These are phyloP conservation scores for Tricholoma furcatifolium DNA, from an alignment of 768 basidiomycete genomes.

Conservation along the genomic window DNA sequence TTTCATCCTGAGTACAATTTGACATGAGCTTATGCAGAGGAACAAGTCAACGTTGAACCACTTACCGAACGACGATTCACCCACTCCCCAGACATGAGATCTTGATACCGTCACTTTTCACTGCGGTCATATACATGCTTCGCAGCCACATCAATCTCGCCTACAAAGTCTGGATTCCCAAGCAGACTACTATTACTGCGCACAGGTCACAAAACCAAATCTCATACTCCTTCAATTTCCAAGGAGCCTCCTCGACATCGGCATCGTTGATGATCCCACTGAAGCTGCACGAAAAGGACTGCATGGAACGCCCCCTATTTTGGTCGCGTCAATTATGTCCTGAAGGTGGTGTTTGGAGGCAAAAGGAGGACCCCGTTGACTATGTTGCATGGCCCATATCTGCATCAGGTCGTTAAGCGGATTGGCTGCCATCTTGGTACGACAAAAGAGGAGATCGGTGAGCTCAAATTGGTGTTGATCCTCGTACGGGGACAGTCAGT, in stretches of 20 bases:
- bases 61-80: no score
- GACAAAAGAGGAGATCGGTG: no score
- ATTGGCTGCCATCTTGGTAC: neutral
- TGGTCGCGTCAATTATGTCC: constrained; percentile 23
- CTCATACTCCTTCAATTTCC: constrained; percentile 25
- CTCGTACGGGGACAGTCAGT: constrained; percentile 1
- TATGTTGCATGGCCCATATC: constrained; percentile 12
- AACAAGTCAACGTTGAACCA: neutral
- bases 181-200: constrained; percentile 8
- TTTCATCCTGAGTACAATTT: constrained; percentile 12
- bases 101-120: neutral
- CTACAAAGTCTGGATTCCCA: constrained; percentile 7
- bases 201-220: constrained; percentile 25
- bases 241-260: constrained; percentile 16
- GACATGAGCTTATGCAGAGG: neutral
- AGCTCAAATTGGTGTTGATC: no score
- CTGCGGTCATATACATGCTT: neutral
- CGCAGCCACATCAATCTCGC: constrained; percentile 5
- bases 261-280: constrained; percentile 16
- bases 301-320: constrained; percentile 25
- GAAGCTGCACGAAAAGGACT: constrained; percentile 22
- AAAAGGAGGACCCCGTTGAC: constrained; percentile 14
- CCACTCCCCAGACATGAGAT: neutral
- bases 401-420: constrained; percentile 6
- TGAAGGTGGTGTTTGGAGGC: no score